Conservation (phyloP, 2,329 filamentous ascomycete genomes). For the Aspergillus latus region DNA sequence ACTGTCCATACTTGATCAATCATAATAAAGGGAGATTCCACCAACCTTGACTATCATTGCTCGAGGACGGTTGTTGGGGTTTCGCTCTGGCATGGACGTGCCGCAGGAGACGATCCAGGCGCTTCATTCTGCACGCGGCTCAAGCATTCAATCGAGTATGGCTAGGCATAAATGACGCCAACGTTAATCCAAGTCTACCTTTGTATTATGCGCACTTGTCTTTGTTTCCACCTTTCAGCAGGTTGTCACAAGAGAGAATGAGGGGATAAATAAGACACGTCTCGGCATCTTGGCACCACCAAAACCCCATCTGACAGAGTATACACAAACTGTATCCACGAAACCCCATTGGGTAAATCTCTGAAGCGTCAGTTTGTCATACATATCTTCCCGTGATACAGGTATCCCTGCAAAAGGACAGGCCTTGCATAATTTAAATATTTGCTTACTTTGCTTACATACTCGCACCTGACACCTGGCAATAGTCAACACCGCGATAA, state of each 20-base stretch:
- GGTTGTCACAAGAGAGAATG: neutral
- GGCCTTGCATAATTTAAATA: neutral
- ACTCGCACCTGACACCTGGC: neutral
- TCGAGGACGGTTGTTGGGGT: conserved; percentile 7
- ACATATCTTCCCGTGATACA: neutral
- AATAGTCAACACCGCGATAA: neutral
- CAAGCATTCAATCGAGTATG: neutral
- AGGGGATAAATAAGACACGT: neutral
- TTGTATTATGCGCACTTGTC: neutral
- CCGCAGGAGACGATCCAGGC: conserved; percentile 19
- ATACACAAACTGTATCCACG: no score
- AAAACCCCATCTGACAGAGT: neutral
- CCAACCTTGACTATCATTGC: conserved; percentile 6
- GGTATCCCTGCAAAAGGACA: neutral
- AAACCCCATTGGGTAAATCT: no score
- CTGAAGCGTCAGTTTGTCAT: neutral
- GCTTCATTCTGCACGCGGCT: conserved; percentile 18
- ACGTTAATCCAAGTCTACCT: neutral
- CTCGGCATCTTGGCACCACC: neutral
- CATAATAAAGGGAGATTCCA: neutral
- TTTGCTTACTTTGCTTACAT: neutral
- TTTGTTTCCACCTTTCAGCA: no score
- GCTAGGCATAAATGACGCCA: conserved; percentile 5
- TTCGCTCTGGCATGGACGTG: conserved; percentile 20
- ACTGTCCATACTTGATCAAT: neutral